Evolutionary conservation across 202 grass and related monocot species (phyloP).

Genomic region (Saccharum hybrid): DNA sequence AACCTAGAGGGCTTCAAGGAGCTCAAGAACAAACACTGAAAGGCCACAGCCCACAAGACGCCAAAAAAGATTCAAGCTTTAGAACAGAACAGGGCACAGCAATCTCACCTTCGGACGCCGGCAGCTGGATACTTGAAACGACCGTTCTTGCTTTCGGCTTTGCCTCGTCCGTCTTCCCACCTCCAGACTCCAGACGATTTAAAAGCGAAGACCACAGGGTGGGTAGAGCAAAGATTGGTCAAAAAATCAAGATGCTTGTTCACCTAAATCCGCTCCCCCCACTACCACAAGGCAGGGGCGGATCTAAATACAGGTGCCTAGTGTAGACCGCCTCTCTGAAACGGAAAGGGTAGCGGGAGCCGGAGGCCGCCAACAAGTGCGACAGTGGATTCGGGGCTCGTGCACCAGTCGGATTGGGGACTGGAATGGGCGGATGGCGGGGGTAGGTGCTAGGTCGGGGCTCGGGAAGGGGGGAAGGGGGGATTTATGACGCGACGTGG

Average conservation of each 20-base stretch:
- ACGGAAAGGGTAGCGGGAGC: constrained; percentile 1
- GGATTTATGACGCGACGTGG: constrained; percentile 53
- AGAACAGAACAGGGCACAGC: background rate
- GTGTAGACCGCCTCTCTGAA: constrained; percentile 24
- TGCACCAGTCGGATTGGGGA: constrained; percentile 44
- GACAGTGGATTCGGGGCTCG: constrained; percentile 46
- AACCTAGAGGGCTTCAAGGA: constrained; percentile 22
- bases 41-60: background rate
- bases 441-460: constrained; percentile 44
- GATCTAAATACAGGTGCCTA: constrained; percentile 46
- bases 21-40: constrained; percentile 15
- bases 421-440: constrained; percentile 28
- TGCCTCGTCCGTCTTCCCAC: constrained; percentile 8
- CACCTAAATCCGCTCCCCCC: constrained; percentile 56
- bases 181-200: constrained; percentile 19
- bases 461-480: background rate
- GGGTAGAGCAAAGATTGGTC: constrained; percentile 35
- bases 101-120: constrained; percentile 40
- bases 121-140: background rate
- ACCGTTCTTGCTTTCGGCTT: constrained; percentile 30
- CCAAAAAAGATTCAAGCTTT: constrained; percentile 5
- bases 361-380: constrained; percentile 41
- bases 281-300: constrained; percentile 25
- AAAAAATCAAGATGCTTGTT: constrained; percentile 57
- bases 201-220: constrained; percentile 31